Evolutionary conservation across 106 monocot species (phyloP).

Genomic region (Dendrobium nobile): DNA sequence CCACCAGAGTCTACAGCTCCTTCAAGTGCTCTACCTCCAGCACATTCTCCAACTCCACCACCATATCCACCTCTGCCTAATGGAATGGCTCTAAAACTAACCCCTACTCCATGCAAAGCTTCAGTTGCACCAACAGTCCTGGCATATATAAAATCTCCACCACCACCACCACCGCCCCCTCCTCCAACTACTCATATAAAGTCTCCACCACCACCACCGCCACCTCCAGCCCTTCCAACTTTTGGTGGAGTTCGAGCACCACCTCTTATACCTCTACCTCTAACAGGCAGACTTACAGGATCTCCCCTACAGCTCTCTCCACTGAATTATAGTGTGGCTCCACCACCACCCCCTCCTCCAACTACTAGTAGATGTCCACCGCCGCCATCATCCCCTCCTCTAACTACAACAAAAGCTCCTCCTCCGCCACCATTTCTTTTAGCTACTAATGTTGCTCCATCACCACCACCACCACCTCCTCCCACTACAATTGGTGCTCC

Average conservation of each 20-base stretch:
- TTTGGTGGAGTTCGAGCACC: not conserved
- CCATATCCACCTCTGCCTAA: not conserved
- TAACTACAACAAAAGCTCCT: not conserved
- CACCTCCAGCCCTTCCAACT: not conserved
- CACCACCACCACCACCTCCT: not conserved
- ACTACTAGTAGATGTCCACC: not conserved
- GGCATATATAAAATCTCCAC: not conserved
- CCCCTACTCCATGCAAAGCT: not conserved
- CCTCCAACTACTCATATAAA: not conserved
- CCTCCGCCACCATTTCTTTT: constrained; percentile 6
- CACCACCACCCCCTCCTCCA: not conserved
- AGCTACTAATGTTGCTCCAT: not conserved
- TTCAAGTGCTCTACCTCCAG: not conserved
- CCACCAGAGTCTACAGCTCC: not conserved
- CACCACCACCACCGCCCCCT: not conserved
- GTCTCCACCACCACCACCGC: not conserved
- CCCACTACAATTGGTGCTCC: not conserved
- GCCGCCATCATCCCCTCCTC: not conserved
- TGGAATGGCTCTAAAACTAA: not conserved
- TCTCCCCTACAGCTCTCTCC: not conserved
- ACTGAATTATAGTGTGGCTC: not conserved
- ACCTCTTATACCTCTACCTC: not conserved
- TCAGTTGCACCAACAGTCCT: not conserved
- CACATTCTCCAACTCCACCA: not conserved
- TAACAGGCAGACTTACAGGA: not conserved